phyloP scores from a whole-genome alignment of 2,329 filamentous ascomycete genomes.

The Ustilaginoidea virens region DNA sequence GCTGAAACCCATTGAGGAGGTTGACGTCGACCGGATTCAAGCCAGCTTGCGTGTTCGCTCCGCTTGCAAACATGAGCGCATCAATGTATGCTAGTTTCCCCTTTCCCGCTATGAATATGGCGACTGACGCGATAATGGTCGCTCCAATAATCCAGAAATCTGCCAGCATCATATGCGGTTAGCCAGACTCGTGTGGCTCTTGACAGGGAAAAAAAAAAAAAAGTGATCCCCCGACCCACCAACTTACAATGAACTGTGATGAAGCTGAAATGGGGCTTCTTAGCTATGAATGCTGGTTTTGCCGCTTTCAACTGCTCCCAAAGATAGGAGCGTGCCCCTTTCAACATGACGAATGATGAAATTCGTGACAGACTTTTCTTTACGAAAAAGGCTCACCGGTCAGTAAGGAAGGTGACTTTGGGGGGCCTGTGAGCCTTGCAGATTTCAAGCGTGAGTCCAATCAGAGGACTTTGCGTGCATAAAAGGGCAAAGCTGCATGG shows the following conservation, averaged over 20 bases:
- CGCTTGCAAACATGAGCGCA: constrained; percentile 74
- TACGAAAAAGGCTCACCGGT: neutral
- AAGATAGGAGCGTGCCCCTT: constrained; percentile 15
- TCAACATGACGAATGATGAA: constrained; percentile 14
- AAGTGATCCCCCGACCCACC: no score
- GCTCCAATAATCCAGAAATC: constrained; percentile 70
- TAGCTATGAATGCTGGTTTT: constrained; percentile 41
- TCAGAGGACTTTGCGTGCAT: constrained; percentile 10
- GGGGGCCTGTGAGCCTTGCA: neutral
- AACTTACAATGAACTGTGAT: constrained; percentile 63
- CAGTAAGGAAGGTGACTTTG: neutral
- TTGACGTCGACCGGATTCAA: constrained; percentile 70
- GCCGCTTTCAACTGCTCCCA: constrained; percentile 30
- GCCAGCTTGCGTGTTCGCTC: constrained; percentile 80
- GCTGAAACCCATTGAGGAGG: constrained; percentile 52
- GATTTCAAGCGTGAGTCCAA: constrained; percentile 10
- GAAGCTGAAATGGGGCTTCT: constrained; percentile 61
- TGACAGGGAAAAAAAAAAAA: neutral
- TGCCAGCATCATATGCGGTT: constrained; percentile 16
- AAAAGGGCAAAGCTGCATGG: constrained; percentile 9
- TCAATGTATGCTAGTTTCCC: constrained; percentile 64
- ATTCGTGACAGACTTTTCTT: neutral
- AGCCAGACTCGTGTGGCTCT: neutral
- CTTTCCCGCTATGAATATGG: constrained; percentile 48
- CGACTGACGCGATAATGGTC: constrained; percentile 57